Conservation (phyloP, 306 rosid species). For the Geum urbanum region DNA sequence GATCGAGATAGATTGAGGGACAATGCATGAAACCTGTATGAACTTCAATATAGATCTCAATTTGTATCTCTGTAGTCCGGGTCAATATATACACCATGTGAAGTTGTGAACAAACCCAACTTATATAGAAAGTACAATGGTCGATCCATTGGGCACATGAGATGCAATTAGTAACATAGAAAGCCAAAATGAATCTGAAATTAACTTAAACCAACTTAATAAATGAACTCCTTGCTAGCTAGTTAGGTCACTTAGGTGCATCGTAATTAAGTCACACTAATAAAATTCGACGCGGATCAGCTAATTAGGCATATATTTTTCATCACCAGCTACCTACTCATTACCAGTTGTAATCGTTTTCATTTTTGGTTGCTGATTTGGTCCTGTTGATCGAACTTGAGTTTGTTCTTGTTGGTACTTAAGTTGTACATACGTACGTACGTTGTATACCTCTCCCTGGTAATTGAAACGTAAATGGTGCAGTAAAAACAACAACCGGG, state of each 20-base stretch:
- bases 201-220: not conserved
- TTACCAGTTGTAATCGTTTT: too few species aligned
- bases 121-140: too few species aligned
- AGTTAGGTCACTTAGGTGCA: not conserved
- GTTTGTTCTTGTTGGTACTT: not conserved
- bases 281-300: too few species aligned
- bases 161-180: too few species aligned
- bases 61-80: not conserved
- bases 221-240: not conserved
- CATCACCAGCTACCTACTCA: too few species aligned
- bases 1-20: too few species aligned
- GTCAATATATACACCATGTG: not conserved
- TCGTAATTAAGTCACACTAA: not conserved
- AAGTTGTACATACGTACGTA: not conserved
- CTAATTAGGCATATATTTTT: too few species aligned
- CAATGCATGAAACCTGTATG: too few species aligned
- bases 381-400: too few species aligned
- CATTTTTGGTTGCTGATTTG: too few species aligned
- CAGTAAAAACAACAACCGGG: constrained; percentile 4
- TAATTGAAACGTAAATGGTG: not conserved
- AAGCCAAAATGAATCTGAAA: not conserved
- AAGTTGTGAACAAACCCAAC: not conserved
- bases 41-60: not conserved
- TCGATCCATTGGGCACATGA: too few species aligned
- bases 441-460: too few species aligned